Evolutionary conservation across 345 rosid species (phyloP), one percentile per base, ranked within the genome.

Genomic region (Bruguiera parviflora): DNA sequence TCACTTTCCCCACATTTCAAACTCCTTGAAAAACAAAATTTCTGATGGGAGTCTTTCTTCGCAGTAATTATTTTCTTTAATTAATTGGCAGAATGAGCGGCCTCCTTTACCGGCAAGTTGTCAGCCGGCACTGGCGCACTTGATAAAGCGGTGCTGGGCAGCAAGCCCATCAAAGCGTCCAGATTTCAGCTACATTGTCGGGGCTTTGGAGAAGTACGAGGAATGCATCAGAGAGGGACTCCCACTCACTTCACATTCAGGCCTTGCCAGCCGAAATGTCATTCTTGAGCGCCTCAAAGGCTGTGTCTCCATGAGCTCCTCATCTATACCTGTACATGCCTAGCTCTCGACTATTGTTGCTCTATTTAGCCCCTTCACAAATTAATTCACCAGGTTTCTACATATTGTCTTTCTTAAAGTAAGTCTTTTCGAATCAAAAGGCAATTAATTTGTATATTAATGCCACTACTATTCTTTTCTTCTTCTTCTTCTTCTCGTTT

Each of bases 31-130:
- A 39, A 39, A 9, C 15, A 39, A 39, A 39, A 39, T 39, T 39
- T 10, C 15, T 39, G 46, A 39, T 39, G 47, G 47, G 13, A 39
- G 11, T 9, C 47, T 39, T 39, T 39, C 16, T 10, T 39, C 2
- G 4, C 1, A 39, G 16, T 39, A 39, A 13, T 43, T 43, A 3
- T 11, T 43, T 15, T 11, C 49, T 15, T 24, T 21, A 24, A 3
- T 22, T 10, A 56, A 15, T n/a, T 70, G 70, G 49, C 87, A 89
- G 97, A 92, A 92, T 59, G 96, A 88, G 79, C 77, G 99, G 57
- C 99, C 99, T 20, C 96, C 97, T 7, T 58, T 95, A 69, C 97
- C 96, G 0, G 96, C 89, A 8, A 95, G 97, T 66, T 95, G 97
- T 57, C 97, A 87, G 78, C 96, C 96, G 0, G 97, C 88, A 0